Evolutionary conservation across 202 grass and related monocot species (phyloP).

Genomic region (Elaeis oleifera): DNA sequence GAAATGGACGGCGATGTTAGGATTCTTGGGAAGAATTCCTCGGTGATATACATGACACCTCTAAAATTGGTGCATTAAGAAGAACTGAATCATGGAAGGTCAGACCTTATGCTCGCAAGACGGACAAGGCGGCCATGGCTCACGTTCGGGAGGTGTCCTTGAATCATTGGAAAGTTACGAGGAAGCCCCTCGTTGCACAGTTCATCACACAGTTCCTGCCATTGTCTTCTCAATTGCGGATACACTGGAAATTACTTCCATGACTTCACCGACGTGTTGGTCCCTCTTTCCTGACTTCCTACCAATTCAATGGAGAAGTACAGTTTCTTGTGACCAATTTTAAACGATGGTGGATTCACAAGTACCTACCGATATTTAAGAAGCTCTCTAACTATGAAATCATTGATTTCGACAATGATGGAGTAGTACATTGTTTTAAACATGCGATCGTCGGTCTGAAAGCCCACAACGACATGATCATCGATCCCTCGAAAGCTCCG

Average conservation of each 20-base stretch:
- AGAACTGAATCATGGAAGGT: neutral
- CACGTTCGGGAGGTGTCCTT: neutral
- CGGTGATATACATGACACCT: neutral
- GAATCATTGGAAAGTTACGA: neutral
- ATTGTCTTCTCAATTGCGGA: constrained; percentile 65
- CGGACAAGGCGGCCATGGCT: neutral
- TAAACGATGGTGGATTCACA: constrained; percentile 67
- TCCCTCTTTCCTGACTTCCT: constrained; percentile 74
- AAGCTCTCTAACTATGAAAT: constrained; percentile 68
- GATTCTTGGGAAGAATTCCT: neutral
- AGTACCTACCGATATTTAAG: constrained; percentile 54
- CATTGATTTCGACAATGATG: constrained; percentile 41
- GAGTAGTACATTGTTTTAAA: constrained; percentile 50
- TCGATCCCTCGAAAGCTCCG: constrained; percentile 38
- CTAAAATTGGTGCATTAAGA: neutral
- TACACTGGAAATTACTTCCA: constrained; percentile 90
- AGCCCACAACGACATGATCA: constrained; percentile 61
- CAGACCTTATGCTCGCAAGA: neutral
- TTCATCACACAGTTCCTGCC: constrained; percentile 47
- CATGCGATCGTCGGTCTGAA: constrained; percentile 41
- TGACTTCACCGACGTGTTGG: constrained; percentile 75
- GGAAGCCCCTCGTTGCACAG: constrained; percentile 29
- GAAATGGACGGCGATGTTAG: neutral
- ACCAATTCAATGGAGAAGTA: constrained; percentile 41
- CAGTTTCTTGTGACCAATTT: constrained; percentile 67